Conservation (phyloP, 108 stramenopile species). For the Fistulifera pelliculosa region DNA sequence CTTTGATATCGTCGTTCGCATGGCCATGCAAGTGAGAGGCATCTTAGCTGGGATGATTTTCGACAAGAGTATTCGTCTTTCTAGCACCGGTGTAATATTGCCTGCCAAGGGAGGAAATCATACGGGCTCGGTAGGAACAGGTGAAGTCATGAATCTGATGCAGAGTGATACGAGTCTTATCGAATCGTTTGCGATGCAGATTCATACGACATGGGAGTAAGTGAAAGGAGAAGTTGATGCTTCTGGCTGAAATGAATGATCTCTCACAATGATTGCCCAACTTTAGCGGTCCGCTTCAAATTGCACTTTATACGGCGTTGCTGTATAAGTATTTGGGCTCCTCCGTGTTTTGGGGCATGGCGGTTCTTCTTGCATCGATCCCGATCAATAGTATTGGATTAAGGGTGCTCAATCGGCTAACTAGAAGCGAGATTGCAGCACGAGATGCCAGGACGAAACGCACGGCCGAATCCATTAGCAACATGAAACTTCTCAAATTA, state of each 20-base stretch:
- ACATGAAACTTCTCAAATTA: constrained; percentile 73
- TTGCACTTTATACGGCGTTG: constrained; percentile 46
- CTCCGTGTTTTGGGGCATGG: constrained; percentile 47
- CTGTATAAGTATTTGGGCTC: constrained; percentile 53
- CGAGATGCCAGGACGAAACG: constrained; percentile 66
- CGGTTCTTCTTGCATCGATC: constrained; percentile 56
- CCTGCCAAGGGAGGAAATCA: constrained; percentile 6
- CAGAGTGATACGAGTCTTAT: constrained; percentile 76
- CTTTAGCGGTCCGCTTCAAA: constrained; percentile 40
- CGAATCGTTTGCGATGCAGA: constrained; percentile 61
- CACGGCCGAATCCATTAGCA: constrained; percentile 64
- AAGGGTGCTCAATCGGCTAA: constrained; percentile 47
- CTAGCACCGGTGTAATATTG: constrained; percentile 40
- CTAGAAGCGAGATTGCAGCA: constrained; percentile 49
- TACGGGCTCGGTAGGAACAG: constrained; percentile 32
- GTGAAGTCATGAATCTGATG: constrained; percentile 80
- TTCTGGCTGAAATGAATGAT: too few species aligned
- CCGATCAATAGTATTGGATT: constrained; percentile 59
- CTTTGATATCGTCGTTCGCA: constrained; percentile 69
- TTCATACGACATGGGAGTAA: constrained; percentile 83
- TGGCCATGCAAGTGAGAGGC: constrained; percentile 64
- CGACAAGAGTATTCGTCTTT: constrained; percentile 70
- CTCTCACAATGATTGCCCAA: too few species aligned
- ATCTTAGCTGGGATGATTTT: constrained; percentile 64
- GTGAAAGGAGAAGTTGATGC: too few species aligned